phyloP scores from a whole-genome alignment of 1,284 basidiomycete genomes.

The Mycosarcoma mackinlayi region DNA sequence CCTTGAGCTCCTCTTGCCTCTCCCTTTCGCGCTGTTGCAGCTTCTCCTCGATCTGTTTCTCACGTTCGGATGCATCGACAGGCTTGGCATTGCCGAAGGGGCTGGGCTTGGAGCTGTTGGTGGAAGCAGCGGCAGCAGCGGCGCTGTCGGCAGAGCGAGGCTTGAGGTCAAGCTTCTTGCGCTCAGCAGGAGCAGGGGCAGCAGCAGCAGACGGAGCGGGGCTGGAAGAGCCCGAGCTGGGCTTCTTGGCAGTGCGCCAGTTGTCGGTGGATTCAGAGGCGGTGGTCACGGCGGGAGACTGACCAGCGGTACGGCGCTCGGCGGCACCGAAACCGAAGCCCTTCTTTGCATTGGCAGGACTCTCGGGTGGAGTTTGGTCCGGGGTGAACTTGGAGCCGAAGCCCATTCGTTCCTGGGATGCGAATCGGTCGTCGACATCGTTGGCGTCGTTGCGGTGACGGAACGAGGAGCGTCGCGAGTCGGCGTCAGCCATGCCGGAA shows the following conservation, averaged over 20 bases:
- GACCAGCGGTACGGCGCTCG: conserved; percentile 37
- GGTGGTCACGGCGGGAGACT: conserved; percentile 6
- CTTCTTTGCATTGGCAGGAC: conserved; percentile 44
- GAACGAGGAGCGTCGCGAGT: conserved; percentile 33
- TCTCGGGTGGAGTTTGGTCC: conserved; percentile 57
- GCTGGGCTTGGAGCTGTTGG: conserved; percentile 71
- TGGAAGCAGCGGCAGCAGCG: conserved; percentile 79
- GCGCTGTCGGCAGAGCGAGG: conserved; percentile 69
- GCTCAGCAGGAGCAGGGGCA: conserved; percentile 53
- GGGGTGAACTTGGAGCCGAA: conserved; percentile 61
- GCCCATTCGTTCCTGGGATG: conserved; percentile 63
- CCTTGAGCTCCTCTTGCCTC: conserved; percentile 52
- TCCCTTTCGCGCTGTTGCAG: conserved; percentile 58
- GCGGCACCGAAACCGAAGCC: conserved; percentile 56
- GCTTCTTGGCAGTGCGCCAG: conserved; percentile 52
- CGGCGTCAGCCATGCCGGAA: conserved; percentile 36
- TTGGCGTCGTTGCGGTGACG: conserved; percentile 51
- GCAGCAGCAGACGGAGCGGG: conserved; percentile 40
- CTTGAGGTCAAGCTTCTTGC: conserved; percentile 66
- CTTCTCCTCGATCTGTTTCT: conserved; percentile 77
- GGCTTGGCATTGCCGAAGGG: conserved; percentile 93
- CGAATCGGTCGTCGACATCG: conserved; percentile 57
- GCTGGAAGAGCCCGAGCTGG: conserved; percentile 41
- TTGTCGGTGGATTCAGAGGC: conserved; percentile 38
- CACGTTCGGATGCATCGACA: conserved; percentile 82